Conservation (phyloP, 176 grass and related monocot genomes). For the Carex kokanica region DNA sequence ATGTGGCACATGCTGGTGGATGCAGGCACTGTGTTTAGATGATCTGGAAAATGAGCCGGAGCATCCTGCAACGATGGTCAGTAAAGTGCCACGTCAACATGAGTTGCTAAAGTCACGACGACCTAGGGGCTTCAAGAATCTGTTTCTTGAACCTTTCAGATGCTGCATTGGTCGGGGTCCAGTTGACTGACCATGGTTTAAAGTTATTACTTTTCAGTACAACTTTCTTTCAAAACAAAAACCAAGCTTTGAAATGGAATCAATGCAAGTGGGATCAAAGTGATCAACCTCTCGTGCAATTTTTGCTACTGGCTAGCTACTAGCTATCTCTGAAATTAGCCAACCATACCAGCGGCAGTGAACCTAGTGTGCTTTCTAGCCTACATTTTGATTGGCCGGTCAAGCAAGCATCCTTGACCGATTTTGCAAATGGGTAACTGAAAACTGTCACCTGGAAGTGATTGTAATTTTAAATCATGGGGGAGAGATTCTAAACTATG, state of each 20-base stretch:
- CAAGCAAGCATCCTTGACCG: neutral
- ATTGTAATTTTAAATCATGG: neutral
- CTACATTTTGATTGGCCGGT: neutral
- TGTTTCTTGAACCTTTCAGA: conserved; percentile 15
- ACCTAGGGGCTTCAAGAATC: neutral
- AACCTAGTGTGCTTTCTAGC: neutral
- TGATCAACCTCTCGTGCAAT: neutral
- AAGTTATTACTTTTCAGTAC: neutral
- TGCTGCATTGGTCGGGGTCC: neutral
- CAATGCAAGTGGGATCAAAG: neutral
- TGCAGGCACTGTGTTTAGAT: neutral
- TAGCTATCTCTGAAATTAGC: neutral
- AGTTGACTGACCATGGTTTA: neutral
- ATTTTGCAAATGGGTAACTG: neutral
- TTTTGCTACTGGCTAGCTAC: neutral
- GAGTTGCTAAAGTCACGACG: neutral
- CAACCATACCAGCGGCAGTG: neutral
- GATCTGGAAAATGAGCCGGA: neutral
- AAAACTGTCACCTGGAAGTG: neutral
- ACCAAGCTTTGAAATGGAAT: conserved; percentile 6
- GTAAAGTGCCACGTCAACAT: neutral
- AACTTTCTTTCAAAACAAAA: neutral
- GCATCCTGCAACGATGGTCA: neutral
- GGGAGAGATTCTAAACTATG: neutral
- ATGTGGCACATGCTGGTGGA: neutral